Base-by-base conservation (phyloP, 2,329 filamentous ascomycete genomes). In the Epichloe sibirici region DNA sequence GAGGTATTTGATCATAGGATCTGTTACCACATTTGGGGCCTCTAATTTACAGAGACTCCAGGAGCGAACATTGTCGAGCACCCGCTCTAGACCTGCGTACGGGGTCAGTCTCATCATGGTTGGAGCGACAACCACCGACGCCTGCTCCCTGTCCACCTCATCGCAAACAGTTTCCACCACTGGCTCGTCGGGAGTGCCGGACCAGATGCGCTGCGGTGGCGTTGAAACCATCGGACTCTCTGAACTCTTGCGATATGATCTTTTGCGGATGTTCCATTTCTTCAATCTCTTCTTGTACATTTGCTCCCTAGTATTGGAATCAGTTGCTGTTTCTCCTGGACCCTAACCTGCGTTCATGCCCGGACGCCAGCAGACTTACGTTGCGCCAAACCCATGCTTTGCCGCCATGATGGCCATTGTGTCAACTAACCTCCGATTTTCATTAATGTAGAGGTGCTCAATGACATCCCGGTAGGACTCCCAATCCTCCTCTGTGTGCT, bases 211-310 rank as follows among this genome's bases (percentile, higher is more conserved):
- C 34, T 46, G 39, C 5, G 51, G 37, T 8, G 57, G 51, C 3
- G 52, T 56, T n/a, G 54, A 53, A 1, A 39, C 48, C 4, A 40
- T 23, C 8, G 54, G 40, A 15, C 43, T 49, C 13, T 45, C 51
- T 13, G 48, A 37, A 12, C 46, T 45, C 55, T 64, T 67, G 45
- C 66, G 61, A 55, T 69, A 68, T 51, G 59, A 59, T 39, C 66
- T 61, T 51, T 69, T 69, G 50, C 66, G 63, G 23, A 69, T 54
- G 48, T 67, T 65, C 67, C 67, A 69, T 55, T 68, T 69, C 57
- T 65, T 67, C 45, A 69, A 57, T 35, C 67, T 62, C 55, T 69
- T 69, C 53, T 69, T 69, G 51, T 68, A 69, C 66, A 69, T 69
- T 59, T 69, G 66, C 52, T 68, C 65, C 51, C 67, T 69, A 44